Conservation (phyloP, 164 flowering plant genomes). For the Saururus chinensis region DNA sequence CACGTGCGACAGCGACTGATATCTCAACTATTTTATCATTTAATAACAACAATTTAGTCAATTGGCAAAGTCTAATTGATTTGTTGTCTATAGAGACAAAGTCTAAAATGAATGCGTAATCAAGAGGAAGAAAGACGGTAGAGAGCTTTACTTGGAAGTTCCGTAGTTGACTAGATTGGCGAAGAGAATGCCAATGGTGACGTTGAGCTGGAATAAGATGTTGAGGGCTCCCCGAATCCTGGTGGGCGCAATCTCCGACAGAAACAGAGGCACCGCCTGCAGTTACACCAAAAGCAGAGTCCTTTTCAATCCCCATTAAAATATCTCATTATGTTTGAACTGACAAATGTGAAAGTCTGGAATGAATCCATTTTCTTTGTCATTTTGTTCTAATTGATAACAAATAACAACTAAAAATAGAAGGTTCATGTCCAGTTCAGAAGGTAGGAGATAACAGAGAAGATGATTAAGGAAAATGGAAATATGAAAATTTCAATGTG, state of each 20-base stretch:
- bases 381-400: no score
- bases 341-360: background rate
- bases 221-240: slow-evolving; percentile 24
- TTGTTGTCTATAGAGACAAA: no score
- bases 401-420: no score
- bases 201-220: slow-evolving; percentile 28
- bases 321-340: background rate
- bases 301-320: background rate
- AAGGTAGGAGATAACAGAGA: no score
- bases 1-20: no score
- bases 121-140: no score
- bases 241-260: slow-evolving; percentile 31
- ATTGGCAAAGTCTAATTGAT: no score
- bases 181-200: slow-evolving; percentile 28
- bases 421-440: no score
- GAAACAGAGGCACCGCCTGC: slow-evolving; percentile 67
- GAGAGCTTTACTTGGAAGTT: slow-evolving; percentile 4
- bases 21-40: no score
- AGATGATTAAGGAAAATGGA: no score
- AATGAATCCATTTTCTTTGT: background rate
- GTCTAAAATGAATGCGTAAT: background rate
- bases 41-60: no score
- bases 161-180: slow-evolving; percentile 28
- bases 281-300: background rate
- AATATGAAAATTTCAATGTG: no score